phyloP scores from a whole-genome alignment of 306 rosid species.

The Trifolium fragiferum region DNA sequence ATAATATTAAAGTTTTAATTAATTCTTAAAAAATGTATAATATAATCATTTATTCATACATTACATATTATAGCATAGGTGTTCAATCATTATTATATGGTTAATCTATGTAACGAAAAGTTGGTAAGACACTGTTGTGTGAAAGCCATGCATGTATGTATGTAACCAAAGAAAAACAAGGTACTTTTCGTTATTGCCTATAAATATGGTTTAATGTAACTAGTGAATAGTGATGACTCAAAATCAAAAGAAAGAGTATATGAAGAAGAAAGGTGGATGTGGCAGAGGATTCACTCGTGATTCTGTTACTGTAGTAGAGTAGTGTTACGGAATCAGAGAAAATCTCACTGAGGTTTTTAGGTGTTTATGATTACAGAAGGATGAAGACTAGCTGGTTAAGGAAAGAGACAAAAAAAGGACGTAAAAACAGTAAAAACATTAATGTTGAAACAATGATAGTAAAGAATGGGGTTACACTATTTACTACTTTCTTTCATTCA shows the following conservation, averaged over 20 bases:
- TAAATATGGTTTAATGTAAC: slow-evolving; percentile 1
- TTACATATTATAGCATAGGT: background rate
- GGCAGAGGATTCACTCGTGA: slow-evolving; percentile 22
- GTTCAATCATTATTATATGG: background rate
- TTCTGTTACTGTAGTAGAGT: slow-evolving; percentile 26
- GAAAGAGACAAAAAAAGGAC: slow-evolving; percentile 42
- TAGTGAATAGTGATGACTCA: background rate
- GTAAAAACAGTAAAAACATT: slow-evolving; percentile 34
- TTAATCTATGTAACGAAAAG: background rate
- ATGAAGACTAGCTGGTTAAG: slow-evolving; percentile 8
- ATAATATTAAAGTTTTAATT: background rate
- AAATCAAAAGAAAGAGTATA: background rate
- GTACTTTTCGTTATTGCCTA: slow-evolving; percentile 2
- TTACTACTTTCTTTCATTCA: background rate
- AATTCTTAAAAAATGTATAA: background rate
- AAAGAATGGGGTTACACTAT: slow-evolving; percentile 18
- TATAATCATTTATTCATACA: background rate
- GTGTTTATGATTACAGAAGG: slow-evolving; percentile 27
- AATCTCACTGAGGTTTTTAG: slow-evolving; percentile 53
- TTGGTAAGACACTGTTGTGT: background rate
- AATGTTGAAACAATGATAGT: slow-evolving; percentile 38
- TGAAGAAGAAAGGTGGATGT: no score
- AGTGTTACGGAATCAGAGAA: slow-evolving; percentile 49
- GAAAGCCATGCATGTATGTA: background rate
- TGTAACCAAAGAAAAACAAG: background rate